A percentile compares a stretch with the other conserved stretches of the same genome.
Evolutionary conservation across 2,329 filamentous ascomycete species (phyloP).

Genomic region (Lasiodiplodia sp.): DNA sequence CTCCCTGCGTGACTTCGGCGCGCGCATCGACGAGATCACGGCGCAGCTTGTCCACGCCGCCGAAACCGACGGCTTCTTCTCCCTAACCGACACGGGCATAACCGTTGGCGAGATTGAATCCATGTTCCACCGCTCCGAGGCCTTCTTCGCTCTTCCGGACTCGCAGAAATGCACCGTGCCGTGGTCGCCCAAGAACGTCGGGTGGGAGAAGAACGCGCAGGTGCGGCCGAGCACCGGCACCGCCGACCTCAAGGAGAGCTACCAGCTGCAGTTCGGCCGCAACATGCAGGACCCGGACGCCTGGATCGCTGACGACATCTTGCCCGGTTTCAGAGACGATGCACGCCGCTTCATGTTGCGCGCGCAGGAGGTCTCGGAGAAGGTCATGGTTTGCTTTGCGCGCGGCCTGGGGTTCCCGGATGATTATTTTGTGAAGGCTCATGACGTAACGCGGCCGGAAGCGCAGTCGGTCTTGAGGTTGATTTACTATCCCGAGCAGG

Average conservation of each 20-base stretch:
- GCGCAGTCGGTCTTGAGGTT: conserved; percentile 64
- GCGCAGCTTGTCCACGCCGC: conserved; percentile 60
- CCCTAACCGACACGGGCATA: conserved; percentile 64
- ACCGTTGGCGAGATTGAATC: conserved; percentile 56
- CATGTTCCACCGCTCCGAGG: conserved; percentile 59
- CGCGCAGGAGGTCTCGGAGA: conserved; percentile 61
- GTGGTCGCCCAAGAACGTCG: conserved; percentile 63
- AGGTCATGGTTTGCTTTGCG: conserved; percentile 66
- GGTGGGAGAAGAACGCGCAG: conserved; percentile 68
- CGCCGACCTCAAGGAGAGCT: conserved; percentile 67
- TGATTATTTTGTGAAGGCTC: conserved; percentile 63
- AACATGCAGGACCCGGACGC: conserved; percentile 54
- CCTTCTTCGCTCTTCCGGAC: conserved; percentile 63
- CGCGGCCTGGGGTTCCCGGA: conserved; percentile 64
- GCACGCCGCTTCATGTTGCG: conserved; percentile 63
- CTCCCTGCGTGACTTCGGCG: conserved; percentile 62
- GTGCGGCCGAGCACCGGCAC: conserved; percentile 66
- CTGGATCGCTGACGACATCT: conserved; percentile 59
- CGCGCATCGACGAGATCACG: conserved; percentile 62
- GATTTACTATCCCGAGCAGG: conserved; percentile 61
- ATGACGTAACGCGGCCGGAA: conserved; percentile 59
- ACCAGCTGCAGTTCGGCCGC: conserved; percentile 68
- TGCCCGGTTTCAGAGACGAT: conserved; percentile 58
- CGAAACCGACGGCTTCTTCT: conserved; percentile 68
- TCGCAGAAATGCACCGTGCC: conserved; percentile 62